Evolutionary conservation across 192 early-diverging fungal species (phyloP).

Genomic region (Backusella macrospora): DNA sequence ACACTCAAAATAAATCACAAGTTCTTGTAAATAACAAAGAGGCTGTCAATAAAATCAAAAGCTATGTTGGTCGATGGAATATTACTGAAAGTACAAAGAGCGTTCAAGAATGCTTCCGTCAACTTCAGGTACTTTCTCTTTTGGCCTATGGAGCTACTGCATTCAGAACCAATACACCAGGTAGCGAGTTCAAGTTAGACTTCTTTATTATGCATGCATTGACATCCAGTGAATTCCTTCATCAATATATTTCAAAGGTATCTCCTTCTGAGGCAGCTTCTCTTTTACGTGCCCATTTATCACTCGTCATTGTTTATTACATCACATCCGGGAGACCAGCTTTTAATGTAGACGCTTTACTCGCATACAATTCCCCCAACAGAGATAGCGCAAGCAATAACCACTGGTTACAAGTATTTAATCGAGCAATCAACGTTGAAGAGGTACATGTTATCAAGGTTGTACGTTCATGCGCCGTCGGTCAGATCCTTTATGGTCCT

Average conservation of each 20-base stretch:
- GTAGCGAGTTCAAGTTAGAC: slow-evolving; percentile 41
- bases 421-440: slow-evolving; percentile 45
- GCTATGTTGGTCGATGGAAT: slow-evolving; percentile 46
- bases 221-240: slow-evolving; percentile 57
- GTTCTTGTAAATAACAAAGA: slow-evolving; percentile 12
- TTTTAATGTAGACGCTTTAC: slow-evolving; percentile 38
- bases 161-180: slow-evolving; percentile 31
- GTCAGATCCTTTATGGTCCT: slow-evolving; percentile 44
- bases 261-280: slow-evolving; percentile 42
- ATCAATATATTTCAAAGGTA: slow-evolving; percentile 43
- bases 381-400: slow-evolving; percentile 32
- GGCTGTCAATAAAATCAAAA: slow-evolving; percentile 22
- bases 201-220: slow-evolving; percentile 57
- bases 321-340: slow-evolving; percentile 46
- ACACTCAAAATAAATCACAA: slow-evolving; percentile 7
- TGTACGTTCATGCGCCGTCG: slow-evolving; percentile 54
- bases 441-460: slow-evolving; percentile 61
- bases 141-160: slow-evolving; percentile 42
- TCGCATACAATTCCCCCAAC: slow-evolving; percentile 26
- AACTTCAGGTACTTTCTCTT: slow-evolving; percentile 42
- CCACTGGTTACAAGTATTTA: slow-evolving; percentile 52
- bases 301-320: slow-evolving; percentile 39
- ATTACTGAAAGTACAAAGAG: slow-evolving; percentile 36
- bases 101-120: slow-evolving; percentile 42
- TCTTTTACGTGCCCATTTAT: slow-evolving; percentile 48